phyloP scores from a whole-genome alignment of 2,329 filamentous ascomycete genomes.

The Volutella citrinella region DNA sequence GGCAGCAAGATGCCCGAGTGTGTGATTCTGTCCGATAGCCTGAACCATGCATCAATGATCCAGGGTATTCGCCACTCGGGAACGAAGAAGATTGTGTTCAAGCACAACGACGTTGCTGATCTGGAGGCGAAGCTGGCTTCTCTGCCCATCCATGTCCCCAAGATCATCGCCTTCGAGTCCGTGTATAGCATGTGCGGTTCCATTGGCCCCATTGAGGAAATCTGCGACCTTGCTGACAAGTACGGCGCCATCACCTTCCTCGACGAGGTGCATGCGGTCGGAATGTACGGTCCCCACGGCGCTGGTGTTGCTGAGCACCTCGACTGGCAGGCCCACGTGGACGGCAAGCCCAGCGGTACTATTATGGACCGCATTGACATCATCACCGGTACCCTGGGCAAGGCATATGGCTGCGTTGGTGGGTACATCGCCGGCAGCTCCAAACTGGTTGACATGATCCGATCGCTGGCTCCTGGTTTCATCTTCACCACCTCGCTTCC shows the following conservation, averaged over 20 bases:
- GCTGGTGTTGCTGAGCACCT: slow-evolving; percentile 97
- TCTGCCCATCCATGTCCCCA: slow-evolving; percentile 79
- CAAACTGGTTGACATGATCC: slow-evolving; percentile 86
- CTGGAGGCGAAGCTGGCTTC: slow-evolving; percentile 89
- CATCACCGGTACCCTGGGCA: slow-evolving; percentile 94
- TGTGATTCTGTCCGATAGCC: slow-evolving; percentile 93
- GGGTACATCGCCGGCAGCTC: slow-evolving; percentile 93
- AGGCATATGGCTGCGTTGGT: slow-evolving; percentile 96
- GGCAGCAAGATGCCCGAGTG: slow-evolving; percentile 95
- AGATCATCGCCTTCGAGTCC: slow-evolving; percentile 98
- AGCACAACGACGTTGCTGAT: slow-evolving; percentile 94
- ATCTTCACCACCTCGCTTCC: slow-evolving; percentile 98
- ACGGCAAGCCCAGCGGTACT: slow-evolving; percentile 73
- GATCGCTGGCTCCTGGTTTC: slow-evolving; percentile 92
- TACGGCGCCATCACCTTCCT: slow-evolving; percentile 97
- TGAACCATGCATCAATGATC: slow-evolving; percentile 99
- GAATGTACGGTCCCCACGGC: slow-evolving; percentile 96
- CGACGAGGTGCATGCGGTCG: slow-evolving; percentile 97
- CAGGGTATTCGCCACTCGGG: slow-evolving; percentile 97
- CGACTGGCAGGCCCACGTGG: slow-evolving; percentile 82
- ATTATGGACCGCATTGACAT: slow-evolving; percentile 97
- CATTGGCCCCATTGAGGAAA: slow-evolving; percentile 91
- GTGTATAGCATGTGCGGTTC: slow-evolving; percentile 99
- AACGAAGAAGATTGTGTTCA: slow-evolving; percentile 96
- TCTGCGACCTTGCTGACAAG: slow-evolving; percentile 94